phyloP scores from a whole-genome alignment of 2,329 filamentous ascomycete species.

The Aspergillus floridensis region DNA sequence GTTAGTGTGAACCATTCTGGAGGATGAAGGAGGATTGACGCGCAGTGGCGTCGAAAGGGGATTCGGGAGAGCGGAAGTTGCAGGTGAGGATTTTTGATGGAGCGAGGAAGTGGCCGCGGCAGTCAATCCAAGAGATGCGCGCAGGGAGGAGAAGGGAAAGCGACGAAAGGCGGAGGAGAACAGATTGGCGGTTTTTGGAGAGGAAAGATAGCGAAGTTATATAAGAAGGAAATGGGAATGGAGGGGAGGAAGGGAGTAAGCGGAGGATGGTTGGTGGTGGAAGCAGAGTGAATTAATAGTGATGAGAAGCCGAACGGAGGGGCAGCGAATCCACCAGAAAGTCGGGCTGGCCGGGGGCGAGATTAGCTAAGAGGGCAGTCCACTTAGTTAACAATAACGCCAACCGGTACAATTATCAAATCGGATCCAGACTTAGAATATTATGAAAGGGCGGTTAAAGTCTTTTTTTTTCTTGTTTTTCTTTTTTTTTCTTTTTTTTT shows the following conservation, averaged over 20 bases:
- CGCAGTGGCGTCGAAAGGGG: constrained; percentile 40
- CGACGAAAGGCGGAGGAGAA: constrained; percentile 80
- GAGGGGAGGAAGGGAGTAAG: background rate
- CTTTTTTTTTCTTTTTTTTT: too few relatives aligned
- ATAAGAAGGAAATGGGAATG: too few relatives aligned
- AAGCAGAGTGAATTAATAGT: constrained; percentile 14
- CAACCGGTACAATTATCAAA: background rate
- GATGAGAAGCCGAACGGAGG: constrained; percentile 18
- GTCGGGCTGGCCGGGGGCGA: constrained; percentile 14
- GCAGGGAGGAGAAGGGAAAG: constrained; percentile 59
- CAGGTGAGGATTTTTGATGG: constrained; percentile 56
- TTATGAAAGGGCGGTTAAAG: constrained; percentile 7
- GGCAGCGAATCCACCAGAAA: constrained; percentile 8
- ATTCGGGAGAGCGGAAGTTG: constrained; percentile 34
- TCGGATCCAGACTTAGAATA: constrained; percentile 1
- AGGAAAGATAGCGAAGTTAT: constrained; percentile 7
- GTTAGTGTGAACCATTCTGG: constrained; percentile 81
- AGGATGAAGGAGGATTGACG: constrained; percentile 35
- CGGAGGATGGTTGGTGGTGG: constrained; percentile 8
- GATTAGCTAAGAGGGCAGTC: constrained; percentile 21
- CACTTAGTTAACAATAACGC: too few relatives aligned
- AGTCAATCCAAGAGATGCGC: constrained; percentile 70
- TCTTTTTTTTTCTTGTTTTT: background rate
- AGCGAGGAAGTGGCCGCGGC: constrained; percentile 69
- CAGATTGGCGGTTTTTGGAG: constrained; percentile 70